Base-by-base conservation (phyloP, 176 grass and related monocot species). In the Calamus simplicifolius region DNA sequence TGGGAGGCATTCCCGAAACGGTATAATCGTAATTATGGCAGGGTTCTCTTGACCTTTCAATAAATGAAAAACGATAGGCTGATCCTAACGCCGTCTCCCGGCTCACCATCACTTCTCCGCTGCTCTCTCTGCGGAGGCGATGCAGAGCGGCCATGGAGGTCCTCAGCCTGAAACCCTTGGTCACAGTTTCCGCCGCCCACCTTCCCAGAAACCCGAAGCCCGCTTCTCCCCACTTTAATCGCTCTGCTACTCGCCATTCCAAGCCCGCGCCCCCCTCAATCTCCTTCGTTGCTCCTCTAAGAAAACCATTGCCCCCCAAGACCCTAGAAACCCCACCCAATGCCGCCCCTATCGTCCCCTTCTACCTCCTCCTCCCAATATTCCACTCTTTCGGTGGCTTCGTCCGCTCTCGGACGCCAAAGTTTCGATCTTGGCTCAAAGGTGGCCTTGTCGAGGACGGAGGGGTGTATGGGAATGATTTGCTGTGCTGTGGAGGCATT, bases 71-170 rank as follows among this genome's bases (percentile, higher is more conserved):
- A 43, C 35, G 35, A 10, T 13, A 43, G 6, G 12, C 23, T 56
- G 18, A 23, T 18, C 12, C 23, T 13, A 23, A 13, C 53, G 6
- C 18, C 6, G 0, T 0, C 53, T 25, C 53, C 23, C 13, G 23
- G 53, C 12, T 54, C 64, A n/a, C 53, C 50, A 14, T 31, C 15
- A 55, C 49, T 56, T 25, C 51, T 50, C 27, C 71, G 51, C 56
- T 66, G 58, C 18, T 60, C 28, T 27, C 38, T 63, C 35, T 43
- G 8, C 12, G 3, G 62, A 25, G 77, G 85, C 74, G 73, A 91
- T 91, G 93, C 87, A 28, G 71, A 85, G 81, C 58, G 54, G 68
- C 87, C 52, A 97, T 97, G 93, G 87, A 82, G 64, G 58, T 69
- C 52, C 72, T 85, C 51, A 81, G 78, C 78, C 75, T 78, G 61